Conservation (phyloP, 1,139 yeast genomes). For the Eremothecium coryli region DNA sequence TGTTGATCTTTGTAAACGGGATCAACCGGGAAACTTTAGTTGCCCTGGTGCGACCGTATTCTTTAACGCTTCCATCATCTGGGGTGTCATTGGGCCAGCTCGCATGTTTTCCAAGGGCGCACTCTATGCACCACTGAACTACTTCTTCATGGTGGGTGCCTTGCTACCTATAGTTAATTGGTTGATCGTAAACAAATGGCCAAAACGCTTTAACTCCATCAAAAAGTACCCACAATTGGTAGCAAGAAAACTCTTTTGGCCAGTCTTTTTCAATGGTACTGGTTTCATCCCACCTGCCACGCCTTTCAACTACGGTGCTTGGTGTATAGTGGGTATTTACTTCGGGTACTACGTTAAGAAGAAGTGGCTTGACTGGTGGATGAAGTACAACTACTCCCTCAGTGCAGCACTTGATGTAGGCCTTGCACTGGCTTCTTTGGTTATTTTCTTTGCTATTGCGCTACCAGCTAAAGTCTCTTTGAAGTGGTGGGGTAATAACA, state of each 20-base stretch:
- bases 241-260: constrained; percentile 39
- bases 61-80: constrained; percentile 48
- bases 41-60: constrained; percentile 44
- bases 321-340: constrained; percentile 41
- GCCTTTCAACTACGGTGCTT: constrained; percentile 41
- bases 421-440: constrained; percentile 43
- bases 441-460: constrained; percentile 39
- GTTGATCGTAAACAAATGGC: constrained; percentile 42
- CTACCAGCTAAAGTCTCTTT: constrained; percentile 33
- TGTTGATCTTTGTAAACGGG: constrained; percentile 39
- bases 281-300: constrained; percentile 48
- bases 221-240: constrained; percentile 35
- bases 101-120: constrained; percentile 36
- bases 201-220: constrained; percentile 37
- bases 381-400: constrained; percentile 51
- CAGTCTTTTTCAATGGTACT: constrained; percentile 44
- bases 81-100: constrained; percentile 60
- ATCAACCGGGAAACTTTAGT: constrained; percentile 38
- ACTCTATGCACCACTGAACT: constrained; percentile 35
- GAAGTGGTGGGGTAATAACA: constrained; percentile 54
- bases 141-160: constrained; percentile 41
- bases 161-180: constrained; percentile 38
- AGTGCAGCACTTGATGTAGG: constrained; percentile 53
- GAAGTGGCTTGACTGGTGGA: constrained; percentile 53
- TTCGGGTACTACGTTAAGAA: constrained; percentile 45